Evolutionary conservation across 192 early-diverging fungal species (phyloP).

Genomic region (Rhizophagus prolifer): DNA sequence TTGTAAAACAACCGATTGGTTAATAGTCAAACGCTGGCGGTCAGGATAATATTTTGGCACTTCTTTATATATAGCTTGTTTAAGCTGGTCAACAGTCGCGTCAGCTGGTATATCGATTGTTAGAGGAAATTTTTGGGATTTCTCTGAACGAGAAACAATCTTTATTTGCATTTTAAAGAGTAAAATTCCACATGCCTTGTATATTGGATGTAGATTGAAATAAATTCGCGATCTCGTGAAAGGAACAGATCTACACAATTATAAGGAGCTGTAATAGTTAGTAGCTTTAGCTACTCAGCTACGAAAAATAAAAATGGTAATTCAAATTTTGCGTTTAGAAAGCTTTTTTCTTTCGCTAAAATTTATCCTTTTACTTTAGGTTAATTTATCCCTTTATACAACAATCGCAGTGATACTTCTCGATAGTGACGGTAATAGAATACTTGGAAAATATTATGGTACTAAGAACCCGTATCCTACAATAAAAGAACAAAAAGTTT

Average conservation of each 20-base stretch:
- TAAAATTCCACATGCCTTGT: too few relatives aligned
- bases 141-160: slow-evolving; percentile 44
- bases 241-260: too few relatives aligned
- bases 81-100: slow-evolving; percentile 70
- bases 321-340: neutral
- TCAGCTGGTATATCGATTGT: slow-evolving; percentile 59
- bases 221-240: too few relatives aligned
- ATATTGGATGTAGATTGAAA: too few relatives aligned
- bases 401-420: slow-evolving; percentile 87
- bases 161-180: slow-evolving; percentile 49
- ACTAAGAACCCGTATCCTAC: slow-evolving; percentile 51
- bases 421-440: slow-evolving; percentile 88
- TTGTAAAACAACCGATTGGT: slow-evolving; percentile 58
- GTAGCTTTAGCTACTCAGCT: too few relatives aligned
- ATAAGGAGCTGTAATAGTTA: too few relatives aligned
- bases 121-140: slow-evolving; percentile 52
- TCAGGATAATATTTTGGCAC: slow-evolving; percentile 66
- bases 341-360: neutral
- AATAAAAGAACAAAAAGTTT: slow-evolving; percentile 82
- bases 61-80: slow-evolving; percentile 63
- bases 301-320: neutral
- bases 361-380: slow-evolving; percentile 27
- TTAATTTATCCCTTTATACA: slow-evolving; percentile 83
- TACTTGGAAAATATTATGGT: slow-evolving; percentile 92
- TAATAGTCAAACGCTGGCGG: slow-evolving; percentile 77